Conservation (phyloP, 371 early-diverging fungal genomes). For the Mortierella sp. region DNA sequence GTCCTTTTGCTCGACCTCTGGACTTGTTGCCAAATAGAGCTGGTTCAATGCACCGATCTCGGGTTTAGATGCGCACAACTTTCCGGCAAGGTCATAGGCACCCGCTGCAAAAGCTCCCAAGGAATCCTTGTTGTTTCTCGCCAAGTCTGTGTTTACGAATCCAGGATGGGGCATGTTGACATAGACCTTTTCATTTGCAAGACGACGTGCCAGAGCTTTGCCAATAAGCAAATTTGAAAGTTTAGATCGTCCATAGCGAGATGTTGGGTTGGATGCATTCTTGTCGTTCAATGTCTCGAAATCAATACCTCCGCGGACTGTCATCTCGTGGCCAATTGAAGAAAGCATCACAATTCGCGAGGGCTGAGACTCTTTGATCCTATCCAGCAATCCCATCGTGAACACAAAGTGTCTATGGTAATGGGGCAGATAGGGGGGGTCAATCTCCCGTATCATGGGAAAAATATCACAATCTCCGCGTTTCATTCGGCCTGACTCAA, state of each 20-base stretch:
- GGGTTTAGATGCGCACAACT: conserved; percentile 28
- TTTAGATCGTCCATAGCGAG: conserved; percentile 64
- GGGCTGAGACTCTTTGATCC: conserved; percentile 64
- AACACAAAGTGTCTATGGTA: conserved; percentile 76
- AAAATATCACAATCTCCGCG: background rate
- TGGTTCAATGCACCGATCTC: conserved; percentile 70
- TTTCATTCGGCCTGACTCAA: no score
- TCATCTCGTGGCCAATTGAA: conserved; percentile 41
- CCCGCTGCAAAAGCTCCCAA: conserved; percentile 22
- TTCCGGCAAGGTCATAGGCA: conserved; percentile 28
- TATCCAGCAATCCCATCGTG: conserved; percentile 73
- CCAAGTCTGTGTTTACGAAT: conserved; percentile 42
- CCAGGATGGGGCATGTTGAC: conserved; percentile 53
- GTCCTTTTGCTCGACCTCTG: conserved; percentile 47
- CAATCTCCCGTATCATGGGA: background rate
- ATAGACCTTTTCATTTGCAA: conserved; percentile 39
- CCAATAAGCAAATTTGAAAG: conserved; percentile 76
- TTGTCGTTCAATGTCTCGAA: conserved; percentile 55
- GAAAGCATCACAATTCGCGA: conserved; percentile 63
- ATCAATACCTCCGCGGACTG: conserved; percentile 46
- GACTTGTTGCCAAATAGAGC: conserved; percentile 74
- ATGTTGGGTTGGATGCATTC: conserved; percentile 17
- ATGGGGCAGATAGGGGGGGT: background rate
- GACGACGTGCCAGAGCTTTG: conserved; percentile 61
- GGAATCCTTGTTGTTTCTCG: conserved; percentile 35